Evolutionary conservation across 371 early-diverging fungal species (phyloP).

Genomic region (Syncephalastrum racemosum): DNA sequence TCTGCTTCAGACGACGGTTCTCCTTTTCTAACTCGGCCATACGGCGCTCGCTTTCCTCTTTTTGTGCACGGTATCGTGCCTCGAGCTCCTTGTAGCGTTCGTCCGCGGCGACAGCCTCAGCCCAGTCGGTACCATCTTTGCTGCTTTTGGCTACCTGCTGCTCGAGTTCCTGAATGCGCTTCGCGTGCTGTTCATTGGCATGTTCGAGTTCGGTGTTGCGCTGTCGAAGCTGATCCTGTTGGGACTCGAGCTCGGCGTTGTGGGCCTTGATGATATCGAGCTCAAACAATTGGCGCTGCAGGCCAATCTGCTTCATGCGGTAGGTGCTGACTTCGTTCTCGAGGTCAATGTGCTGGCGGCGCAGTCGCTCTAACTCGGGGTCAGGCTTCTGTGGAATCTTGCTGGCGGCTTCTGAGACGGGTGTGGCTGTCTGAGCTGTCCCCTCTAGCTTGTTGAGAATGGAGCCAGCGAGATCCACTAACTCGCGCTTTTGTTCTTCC

Average conservation of each 20-base stretch:
- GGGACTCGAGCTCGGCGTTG: constrained; percentile 16
- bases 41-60: constrained; percentile 3
- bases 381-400: constrained; percentile 12
- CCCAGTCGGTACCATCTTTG: no score
- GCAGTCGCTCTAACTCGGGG: constrained; percentile 17
- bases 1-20: constrained; percentile 28
- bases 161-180: constrained; percentile 15
- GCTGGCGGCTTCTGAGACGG: constrained; percentile 3
- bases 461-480: constrained; percentile 25
- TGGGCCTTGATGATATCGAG: constrained; percentile 20
- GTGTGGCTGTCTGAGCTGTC: constrained; percentile 9
- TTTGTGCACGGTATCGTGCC: constrained; percentile 2
- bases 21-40: constrained; percentile 18
- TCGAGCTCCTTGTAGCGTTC: constrained; percentile 22
- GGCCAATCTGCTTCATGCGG: constrained; percentile 16
- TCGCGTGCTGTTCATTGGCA: constrained; percentile 15
- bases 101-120: constrained; percentile 1
- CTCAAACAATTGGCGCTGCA: constrained; percentile 27
- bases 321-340: constrained; percentile 20
- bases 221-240: constrained; percentile 4
- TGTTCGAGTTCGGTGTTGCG: constrained; percentile 16
- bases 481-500: constrained; percentile 43
- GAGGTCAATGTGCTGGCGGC: constrained; percentile 21
- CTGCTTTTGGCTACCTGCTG: constrained; percentile 10
- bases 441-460: constrained; percentile 18